A percentile compares a stretch with the other conserved stretches of the same genome.
These are phyloP conservation scores for Coemansia sp. DNA, from an alignment of 192 early-diverging fungal genomes.

Conservation along the genomic window DNA sequence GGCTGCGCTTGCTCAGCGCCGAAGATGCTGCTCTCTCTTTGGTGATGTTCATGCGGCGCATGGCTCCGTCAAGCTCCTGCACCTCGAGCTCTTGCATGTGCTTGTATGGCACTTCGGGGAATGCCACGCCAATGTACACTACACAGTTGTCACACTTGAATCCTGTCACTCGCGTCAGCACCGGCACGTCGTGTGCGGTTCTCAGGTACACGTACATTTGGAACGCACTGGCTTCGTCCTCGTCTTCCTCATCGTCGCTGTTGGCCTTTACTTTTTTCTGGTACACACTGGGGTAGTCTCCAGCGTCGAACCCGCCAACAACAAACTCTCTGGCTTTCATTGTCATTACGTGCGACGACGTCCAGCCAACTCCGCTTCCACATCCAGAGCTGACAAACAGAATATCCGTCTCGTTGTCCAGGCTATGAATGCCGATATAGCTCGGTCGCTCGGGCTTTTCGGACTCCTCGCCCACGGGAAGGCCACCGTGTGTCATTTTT, in stretches of 20 bases:
- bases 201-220: slow-evolving; percentile 45
- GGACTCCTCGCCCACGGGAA: not conserved
- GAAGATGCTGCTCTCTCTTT: slow-evolving; percentile 1
- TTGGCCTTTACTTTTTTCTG: slow-evolving; percentile 14
- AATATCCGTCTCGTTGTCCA: slow-evolving; percentile 29
- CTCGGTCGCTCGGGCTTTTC: slow-evolving; percentile 22
- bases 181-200: slow-evolving; percentile 16
- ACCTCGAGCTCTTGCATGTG: slow-evolving; percentile 33
- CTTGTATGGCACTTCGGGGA: slow-evolving; percentile 33
- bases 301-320: slow-evolving; percentile 22
- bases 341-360: slow-evolving; percentile 26
- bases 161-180: slow-evolving; percentile 33
- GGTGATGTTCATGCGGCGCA: slow-evolving; percentile 28
- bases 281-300: slow-evolving; percentile 32
- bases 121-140: slow-evolving; percentile 24
- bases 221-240: slow-evolving; percentile 33
- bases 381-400: slow-evolving; percentile 46
- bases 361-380: slow-evolving; percentile 34
- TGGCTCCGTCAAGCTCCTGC: slow-evolving; percentile 43
- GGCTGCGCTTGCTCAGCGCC: not conserved
- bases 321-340: slow-evolving; percentile 34
- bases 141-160: slow-evolving; percentile 47
- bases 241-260: slow-evolving; percentile 1
- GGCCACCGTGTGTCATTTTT: not conserved
- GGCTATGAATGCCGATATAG: slow-evolving; percentile 36